Evolutionary conservation across 2,329 filamentous ascomycete species (phyloP).

Genomic region (Arthrinium phaeospermum): DNA sequence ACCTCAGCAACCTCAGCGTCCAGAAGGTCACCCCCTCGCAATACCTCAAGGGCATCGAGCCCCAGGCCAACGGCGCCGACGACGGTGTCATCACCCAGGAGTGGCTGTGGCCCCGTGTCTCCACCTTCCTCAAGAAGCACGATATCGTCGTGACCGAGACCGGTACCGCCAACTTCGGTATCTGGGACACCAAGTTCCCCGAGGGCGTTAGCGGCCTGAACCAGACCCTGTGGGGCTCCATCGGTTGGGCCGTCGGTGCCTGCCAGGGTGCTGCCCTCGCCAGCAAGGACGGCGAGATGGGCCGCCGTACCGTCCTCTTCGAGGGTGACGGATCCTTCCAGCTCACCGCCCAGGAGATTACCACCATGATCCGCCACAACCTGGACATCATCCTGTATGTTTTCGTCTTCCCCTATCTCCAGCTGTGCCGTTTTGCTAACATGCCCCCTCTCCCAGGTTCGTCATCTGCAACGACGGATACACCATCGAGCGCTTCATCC

Average conservation of each 20-base stretch:
- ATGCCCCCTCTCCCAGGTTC: conserved; percentile 56
- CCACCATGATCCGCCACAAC: conserved; percentile 78
- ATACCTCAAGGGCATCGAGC: conserved; percentile 49
- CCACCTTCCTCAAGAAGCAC: conserved; percentile 71
- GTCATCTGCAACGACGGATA: conserved; percentile 88
- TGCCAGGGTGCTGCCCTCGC: conserved; percentile 74
- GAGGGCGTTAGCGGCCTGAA: conserved; percentile 77
- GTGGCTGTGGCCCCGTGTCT: conserved; percentile 79
- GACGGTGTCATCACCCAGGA: conserved; percentile 65
- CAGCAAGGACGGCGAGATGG: conserved; percentile 63
- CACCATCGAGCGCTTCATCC: conserved; percentile 88
- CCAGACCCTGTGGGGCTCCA: conserved; percentile 76
- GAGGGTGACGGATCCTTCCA: conserved; percentile 91
- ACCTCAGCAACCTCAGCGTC: conserved; percentile 62
- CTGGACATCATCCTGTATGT: conserved; percentile 78
- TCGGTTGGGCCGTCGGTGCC: conserved; percentile 65
- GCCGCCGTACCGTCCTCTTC: conserved; percentile 76
- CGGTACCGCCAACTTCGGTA: conserved; percentile 86
- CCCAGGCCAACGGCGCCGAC: conserved; percentile 46
- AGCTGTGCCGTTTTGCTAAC: neutral
- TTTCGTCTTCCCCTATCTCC: neutral
- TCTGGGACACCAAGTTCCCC: conserved; percentile 85
- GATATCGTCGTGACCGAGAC: conserved; percentile 89
- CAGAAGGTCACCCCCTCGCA: conserved; percentile 54
- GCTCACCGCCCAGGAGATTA: conserved; percentile 82